Evolutionary conservation across 208 protist genomes (phyloP).

Genomic region (Trypanosoma scelopori): DNA sequence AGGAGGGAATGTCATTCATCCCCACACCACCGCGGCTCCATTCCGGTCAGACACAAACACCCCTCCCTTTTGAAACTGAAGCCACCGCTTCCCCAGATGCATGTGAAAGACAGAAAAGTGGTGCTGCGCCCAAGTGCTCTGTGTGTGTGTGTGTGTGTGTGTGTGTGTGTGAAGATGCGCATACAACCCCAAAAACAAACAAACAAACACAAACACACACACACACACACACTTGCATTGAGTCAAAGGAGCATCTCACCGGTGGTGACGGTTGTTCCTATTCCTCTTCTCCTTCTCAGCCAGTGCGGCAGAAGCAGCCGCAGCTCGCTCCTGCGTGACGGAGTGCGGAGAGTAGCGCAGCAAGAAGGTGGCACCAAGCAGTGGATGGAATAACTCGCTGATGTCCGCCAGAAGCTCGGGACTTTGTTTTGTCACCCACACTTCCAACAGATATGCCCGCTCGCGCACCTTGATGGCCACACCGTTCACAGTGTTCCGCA

Average conservation of each 20-base stretch:
- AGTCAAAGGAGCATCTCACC: slow-evolving; percentile 27
- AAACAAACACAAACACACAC: too few species aligned
- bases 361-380: slow-evolving; percentile 57
- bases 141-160: too few species aligned
- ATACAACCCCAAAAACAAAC: too few species aligned
- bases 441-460: slow-evolving; percentile 66
- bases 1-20: too few species aligned
- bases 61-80: too few species aligned
- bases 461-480: slow-evolving; percentile 81
- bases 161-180: too few species aligned
- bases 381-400: slow-evolving; percentile 49
- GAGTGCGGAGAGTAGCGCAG: slow-evolving; percentile 59
- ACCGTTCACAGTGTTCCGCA: slow-evolving; percentile 77
- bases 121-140: too few species aligned
- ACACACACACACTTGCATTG: background rate
- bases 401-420: slow-evolving; percentile 64
- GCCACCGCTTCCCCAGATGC: background rate
- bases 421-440: slow-evolving; percentile 80
- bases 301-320: slow-evolving; percentile 34
- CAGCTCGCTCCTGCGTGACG: slow-evolving; percentile 59
- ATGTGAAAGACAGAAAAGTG: background rate
- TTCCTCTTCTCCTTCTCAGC: slow-evolving; percentile 59
- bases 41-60: too few species aligned
- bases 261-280: slow-evolving; percentile 28
- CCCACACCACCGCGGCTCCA: too few species aligned